Evolutionary conservation across 805 yeast genomes (phyloP), one percentile per base, ranked within the genome.

Genomic region (Saccharomycopsis sp.): DNA sequence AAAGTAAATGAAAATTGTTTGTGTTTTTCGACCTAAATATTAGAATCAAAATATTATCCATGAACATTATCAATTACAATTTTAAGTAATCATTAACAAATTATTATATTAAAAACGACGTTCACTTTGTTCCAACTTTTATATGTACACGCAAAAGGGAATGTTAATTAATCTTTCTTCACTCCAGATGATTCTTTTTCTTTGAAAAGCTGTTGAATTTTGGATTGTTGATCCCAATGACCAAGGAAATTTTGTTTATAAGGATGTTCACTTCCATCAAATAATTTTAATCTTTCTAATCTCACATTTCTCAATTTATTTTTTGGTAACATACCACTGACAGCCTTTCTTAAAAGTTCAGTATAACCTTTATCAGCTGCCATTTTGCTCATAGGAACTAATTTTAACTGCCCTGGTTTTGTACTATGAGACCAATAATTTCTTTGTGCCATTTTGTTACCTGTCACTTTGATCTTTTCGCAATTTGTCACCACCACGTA

Each of bases 401-500:
- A 75, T 52, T 82, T 81, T 52, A 92, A 75, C 29, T 86, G 76
- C 35, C 98, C 98, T 3, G 97, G 97, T 52, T 82, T 76, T 3
- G 81, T 74, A 25, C 88, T 79, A 60, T 94, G 99, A 43, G 83
- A 71, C 80, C 94, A 80, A 64, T 92, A 92, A 8, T 77, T 69
- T 60, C 84, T 88, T 42, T 87, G 78, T 42, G 75, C 62, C 53
- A 88, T 58, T 59, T 92, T 89, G 46, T 77, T 79, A 48, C 97
- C 97, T 0, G 96, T 78, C n/a, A 81, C 68, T 50, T 77, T 78
- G 53, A 92, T 59, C 49, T 76, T 75, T 44, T 84, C 72, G 55
- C 96, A 87, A 64, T 92, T 94, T 12, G 96, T 83, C 2, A 89
- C 96, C 10, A 92, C 97, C 10, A 92, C 96, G 55, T 88, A 92